Base-by-base conservation (phyloP, 331 rosid genomes). In the Prunus yedoensis region DNA sequence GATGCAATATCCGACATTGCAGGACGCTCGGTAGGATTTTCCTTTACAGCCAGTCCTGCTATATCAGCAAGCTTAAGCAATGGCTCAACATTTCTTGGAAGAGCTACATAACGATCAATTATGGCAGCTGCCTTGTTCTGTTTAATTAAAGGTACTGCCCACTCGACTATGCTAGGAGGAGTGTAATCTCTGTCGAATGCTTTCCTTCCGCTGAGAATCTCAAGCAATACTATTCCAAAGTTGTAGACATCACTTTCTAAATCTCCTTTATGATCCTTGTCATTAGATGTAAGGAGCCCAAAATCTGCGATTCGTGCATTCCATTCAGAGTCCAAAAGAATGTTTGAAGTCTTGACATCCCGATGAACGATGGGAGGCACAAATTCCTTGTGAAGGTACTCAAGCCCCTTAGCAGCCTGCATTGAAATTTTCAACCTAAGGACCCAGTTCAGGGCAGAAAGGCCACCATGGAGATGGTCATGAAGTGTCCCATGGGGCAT, bases 401-500 rank as follows among this genome's bases (percentile, higher is more conserved):
- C 96, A 0, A 94, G 87, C 18, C 97, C 99, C 54, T 87, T 90
- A 3, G 97, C 97, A 25, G 87, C 89, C 70, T 92, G 96, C 92
- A 86, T 87, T 7, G 92, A 79, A 49, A 92, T 89, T 84, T 83
- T 89, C 49, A 94, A 45, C 74, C 99, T 75, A 23, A 92, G 77
- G 71, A 60, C 81, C 99, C 99, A 94, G 70, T 77, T 88, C 25
- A 92, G 89, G 9, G 97, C 92, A 66, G 96, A 90, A 74, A 94
- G 90, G 4, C 99, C 99, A 38, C 99, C 93, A 4, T 94, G 99
- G 60, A 94, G 91, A 68, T 90, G 99, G 51, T 94, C 96, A 28
- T 83, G 83, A 53, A 94, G 99, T 13, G 99, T 94, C 12, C 97
- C 97, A 27, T 86, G 93, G 43, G 96, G 91, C 97, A 94, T 94